Conservation (phyloP, 176 grass and related monocot species). For the Eragrostis curvula region DNA sequence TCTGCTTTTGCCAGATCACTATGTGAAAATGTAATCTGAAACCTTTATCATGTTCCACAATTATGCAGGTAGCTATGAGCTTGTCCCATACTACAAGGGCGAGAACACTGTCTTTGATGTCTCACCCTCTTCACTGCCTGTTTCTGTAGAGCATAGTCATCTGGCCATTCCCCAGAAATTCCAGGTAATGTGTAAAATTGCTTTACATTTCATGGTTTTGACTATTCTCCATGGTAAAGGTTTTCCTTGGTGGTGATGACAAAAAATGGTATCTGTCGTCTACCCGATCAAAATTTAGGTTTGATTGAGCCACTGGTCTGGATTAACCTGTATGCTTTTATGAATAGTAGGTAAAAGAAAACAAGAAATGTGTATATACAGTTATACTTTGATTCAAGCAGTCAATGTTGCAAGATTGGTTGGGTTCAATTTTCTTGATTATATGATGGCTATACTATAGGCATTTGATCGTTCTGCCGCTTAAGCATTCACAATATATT, state of each 20-base stretch:
- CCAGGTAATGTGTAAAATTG: slow-evolving; percentile 63
- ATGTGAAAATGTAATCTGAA: neutral
- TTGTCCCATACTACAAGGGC: slow-evolving; percentile 96
- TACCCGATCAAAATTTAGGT: neutral
- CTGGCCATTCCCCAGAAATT: slow-evolving; percentile 77
- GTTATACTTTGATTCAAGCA: slow-evolving; percentile 1
- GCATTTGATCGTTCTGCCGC: neutral
- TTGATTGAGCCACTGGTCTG: slow-evolving; percentile 17
- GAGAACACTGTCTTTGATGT: slow-evolving; percentile 97
- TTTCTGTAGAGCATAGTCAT: slow-evolving; percentile 83
- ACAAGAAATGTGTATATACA: slow-evolving; percentile 16
- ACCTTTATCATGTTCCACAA: slow-evolving; percentile 30
- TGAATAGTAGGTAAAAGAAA: slow-evolving; percentile 28
- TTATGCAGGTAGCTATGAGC: slow-evolving; percentile 78
- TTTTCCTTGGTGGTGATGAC: slow-evolving; percentile 17
- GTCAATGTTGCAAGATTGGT: slow-evolving; percentile 13
- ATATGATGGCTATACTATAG: neutral
- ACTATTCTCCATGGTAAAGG: slow-evolving; percentile 11
- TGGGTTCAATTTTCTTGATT: slow-evolving; percentile 7
- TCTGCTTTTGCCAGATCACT: slow-evolving; percentile 19
- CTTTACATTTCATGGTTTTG: slow-evolving; percentile 26
- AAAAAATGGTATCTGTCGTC: slow-evolving; percentile 6
- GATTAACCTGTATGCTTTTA: slow-evolving; percentile 25
- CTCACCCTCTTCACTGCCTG: slow-evolving; percentile 71
- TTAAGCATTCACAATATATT: slow-evolving; percentile 24